phyloP scores from a whole-genome alignment of 2,329 filamentous ascomycete species.

The Endoconidiophora polonica region DNA sequence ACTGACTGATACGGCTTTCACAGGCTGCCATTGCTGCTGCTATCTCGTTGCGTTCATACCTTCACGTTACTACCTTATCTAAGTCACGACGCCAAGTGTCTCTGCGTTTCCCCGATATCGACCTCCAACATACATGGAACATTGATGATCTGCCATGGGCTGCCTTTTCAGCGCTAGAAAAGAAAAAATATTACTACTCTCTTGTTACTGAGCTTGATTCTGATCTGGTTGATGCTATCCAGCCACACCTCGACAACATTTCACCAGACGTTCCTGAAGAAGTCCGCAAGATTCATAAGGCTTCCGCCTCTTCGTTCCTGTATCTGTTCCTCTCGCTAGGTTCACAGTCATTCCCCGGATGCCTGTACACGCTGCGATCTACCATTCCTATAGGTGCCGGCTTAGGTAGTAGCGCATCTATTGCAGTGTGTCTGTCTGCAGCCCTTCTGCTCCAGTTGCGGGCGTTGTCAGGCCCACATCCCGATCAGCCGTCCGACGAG shows the following conservation, averaged over 20 bases:
- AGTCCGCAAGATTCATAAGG: conserved; percentile 67
- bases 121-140: conserved; percentile 80
- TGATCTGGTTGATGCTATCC: conserved; percentile 63
- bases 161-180: conserved; percentile 58
- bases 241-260: conserved; percentile 60
- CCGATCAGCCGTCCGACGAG: conserved; percentile 75
- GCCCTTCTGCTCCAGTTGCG: conserved; percentile 78
- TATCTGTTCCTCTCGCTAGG: conserved; percentile 86
- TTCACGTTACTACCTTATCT: conserved; percentile 84
- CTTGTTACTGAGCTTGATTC: conserved; percentile 68
- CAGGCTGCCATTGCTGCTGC: conserved; percentile 85
- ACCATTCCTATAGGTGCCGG: conserved; percentile 88
- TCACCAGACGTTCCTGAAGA: conserved; percentile 50
- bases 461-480: conserved; percentile 75
- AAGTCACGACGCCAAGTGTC: conserved; percentile 82
- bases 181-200: conserved; percentile 93
- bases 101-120: conserved; percentile 80
- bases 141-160: conserved; percentile 85
- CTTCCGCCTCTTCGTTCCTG: conserved; percentile 70
- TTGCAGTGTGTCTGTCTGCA: conserved; percentile 72
- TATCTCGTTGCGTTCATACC: conserved; percentile 87
- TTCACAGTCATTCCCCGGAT: conserved; percentile 59
- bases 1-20: conserved; percentile 4
- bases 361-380: conserved; percentile 78
- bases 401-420: conserved; percentile 84